Base-by-base conservation (phyloP, 192 early-diverging fungal genomes). In the Fimicolochytrium jonesii region DNA sequence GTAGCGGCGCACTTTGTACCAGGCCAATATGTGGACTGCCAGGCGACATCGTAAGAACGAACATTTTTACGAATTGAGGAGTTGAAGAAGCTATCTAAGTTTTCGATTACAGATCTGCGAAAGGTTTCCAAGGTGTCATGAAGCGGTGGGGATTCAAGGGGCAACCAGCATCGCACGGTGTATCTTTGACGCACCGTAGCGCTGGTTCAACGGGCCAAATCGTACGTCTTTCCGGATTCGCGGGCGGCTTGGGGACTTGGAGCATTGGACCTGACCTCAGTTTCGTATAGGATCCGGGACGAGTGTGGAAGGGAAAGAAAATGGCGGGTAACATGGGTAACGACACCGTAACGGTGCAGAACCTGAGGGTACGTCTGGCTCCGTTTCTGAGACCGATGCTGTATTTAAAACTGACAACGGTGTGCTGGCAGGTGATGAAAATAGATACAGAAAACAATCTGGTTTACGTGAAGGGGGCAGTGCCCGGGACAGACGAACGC, bases 251-350 rank as follows among this genome's bases (percentile, higher is more conserved):
- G n/a, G n/a, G n/a, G n/a, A n/a, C n/a, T n/a, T n/a, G n/a, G n/a
- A n/a, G n/a, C n/a, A n/a, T n/a, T n/a, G n/a, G n/a, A n/a, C n/a
- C n/a, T n/a, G n/a, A n/a, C n/a, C n/a, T n/a, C n/a, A n/a, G n/a
- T n/a, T n/a, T n/a, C n/a, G n/a, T n/a, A n/a, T 44, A 82, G 70
- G 78, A 85, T 63, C 95, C 95, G 37, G 91, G 92, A 22, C 87
- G 84, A 48, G 92, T 96, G 41, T 94, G 90, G 68, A 91, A 91
- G 61, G 95, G 95, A 18, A 98, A 93, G 78, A 98, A 98, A 66
- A 98, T 98, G 95, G 86, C 94, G 18, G 95, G 95, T 43, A 86
- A 90, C 23, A 91, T 98, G 87, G 95, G 95, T 52, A 89, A 88
- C 50, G 86, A 91, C 44, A 87, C 73, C 61, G 69, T 78, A 0